Percentiles rank a stretch among this genome's conserved stretches.
phyloP scores from a whole-genome alignment of 306 rosid genomes.

The Pterocarpus santalinus region DNA sequence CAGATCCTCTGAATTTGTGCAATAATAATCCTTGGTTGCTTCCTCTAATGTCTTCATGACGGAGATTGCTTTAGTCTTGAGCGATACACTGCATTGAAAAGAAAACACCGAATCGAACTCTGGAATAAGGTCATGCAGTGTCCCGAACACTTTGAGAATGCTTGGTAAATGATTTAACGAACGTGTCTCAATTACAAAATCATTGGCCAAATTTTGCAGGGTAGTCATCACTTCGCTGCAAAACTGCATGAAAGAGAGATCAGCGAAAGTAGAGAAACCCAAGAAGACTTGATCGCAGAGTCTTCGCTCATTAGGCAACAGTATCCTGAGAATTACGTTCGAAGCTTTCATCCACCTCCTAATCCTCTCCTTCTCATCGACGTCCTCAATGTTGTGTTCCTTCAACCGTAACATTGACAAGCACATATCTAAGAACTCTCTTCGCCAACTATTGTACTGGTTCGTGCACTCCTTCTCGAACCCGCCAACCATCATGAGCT shows the following conservation, averaged over 20 bases:
- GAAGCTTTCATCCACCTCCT: constrained; percentile 71
- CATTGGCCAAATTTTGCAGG: constrained; percentile 68
- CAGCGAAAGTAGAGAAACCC: constrained; percentile 66
- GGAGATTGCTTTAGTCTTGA: not conserved
- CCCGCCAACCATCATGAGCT: too few species aligned
- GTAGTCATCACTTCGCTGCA: constrained; percentile 70
- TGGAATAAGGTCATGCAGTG: constrained; percentile 64
- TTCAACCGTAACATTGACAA: not conserved
- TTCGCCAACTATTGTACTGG: not conserved
- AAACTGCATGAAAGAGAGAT: constrained; percentile 77
- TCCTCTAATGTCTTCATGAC: not conserved
- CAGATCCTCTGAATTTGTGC: constrained; percentile 55
- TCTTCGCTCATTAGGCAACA: constrained; percentile 74
- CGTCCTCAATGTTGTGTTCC: not conserved
- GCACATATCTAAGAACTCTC: constrained; percentile 40
- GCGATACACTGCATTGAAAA: constrained; percentile 46
- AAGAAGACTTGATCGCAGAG: constrained; percentile 69
- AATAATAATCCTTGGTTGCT: constrained; percentile 12
- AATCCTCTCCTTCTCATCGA: not conserved
- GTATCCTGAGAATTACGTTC: constrained; percentile 63
- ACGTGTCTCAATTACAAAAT: constrained; percentile 60
- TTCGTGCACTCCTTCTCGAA: too few species aligned
- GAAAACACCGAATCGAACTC: constrained; percentile 66
- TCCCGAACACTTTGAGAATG: constrained; percentile 65
- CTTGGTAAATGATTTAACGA: constrained; percentile 63